Evolutionary conservation across 2,329 filamentous ascomycete genomes (phyloP), one percentile per base, ranked within the genome.

Genomic region (Penicillium sp.): DNA sequence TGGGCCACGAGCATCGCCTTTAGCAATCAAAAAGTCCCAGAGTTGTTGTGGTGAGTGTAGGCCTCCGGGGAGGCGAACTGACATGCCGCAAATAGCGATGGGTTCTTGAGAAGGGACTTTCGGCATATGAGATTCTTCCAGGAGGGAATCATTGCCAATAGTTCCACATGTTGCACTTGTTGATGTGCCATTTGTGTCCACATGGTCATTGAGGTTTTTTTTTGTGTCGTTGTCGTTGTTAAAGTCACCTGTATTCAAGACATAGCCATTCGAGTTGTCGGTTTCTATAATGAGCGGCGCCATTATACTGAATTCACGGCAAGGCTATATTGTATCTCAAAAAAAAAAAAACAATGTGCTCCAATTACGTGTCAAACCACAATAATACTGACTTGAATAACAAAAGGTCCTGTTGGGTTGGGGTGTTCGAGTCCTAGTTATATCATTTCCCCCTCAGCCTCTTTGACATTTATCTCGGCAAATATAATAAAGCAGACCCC

Each of bases 41-140:
- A 69, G 64, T 2, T 65, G 59, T 21, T 63, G 53, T 0, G 47
- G 53, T 4, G 54, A 54, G 13, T 51, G 46, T 7, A 67, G 51
- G 2, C 58, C 61, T 2, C 66, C 67, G 7, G 67, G 66, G 4
- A 69, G 61, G 35, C 66, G 46, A 57, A 67, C 59, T 4, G 60
- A 66, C 65, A 69, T 68, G 2, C 67, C 65, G 16, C 64, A 56
- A 14, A 69, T 62, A 13, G 67, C 67, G 47, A 69, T 59, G 6
- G 61, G 61, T 21, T 42, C 19, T 23, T 37, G 35, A 4, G n/a
- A 10, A 4, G 16, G n/a, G 19, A 37, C n/a, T 37, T 37, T 19
- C 3, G 31, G 16, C n/a, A n/a, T 8, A 19, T 10, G 16, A 37
- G 33, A 35, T 16, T 4, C 7, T 37, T 19, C n/a, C n/a, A 1